Base-by-base conservation (phyloP, 768 basidiomycete species). In the Suillus luteus region DNA sequence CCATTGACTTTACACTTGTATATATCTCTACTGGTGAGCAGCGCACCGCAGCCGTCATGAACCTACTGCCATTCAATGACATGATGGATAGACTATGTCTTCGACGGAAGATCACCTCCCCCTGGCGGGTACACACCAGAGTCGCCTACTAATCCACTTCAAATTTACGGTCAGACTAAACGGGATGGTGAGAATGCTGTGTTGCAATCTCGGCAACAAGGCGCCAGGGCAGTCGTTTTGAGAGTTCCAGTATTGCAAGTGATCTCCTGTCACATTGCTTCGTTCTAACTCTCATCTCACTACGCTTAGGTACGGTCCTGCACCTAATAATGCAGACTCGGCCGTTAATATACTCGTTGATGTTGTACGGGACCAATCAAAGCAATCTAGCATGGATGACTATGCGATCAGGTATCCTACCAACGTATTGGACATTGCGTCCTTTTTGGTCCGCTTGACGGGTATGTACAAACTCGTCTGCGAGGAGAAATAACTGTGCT, bases 311-410 rank as follows among this genome's bases (percentile, higher is more conserved):
- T 98, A 97, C 72, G 96, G 96, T 0, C 89, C 92, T 4, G 86
- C 91, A 2, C 86, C 88, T 27, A 87, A 87, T 65, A 95, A 96
- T 70, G 84, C 89, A 4, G 96, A 99, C 70, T 88, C 88, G 5
- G 96, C 96, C 0, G 83, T 99, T 66, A 99, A 98, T 72, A 81
- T 93, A 61, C 82, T 99, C 7, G 75, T 95, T 35, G 95, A 97
- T 73, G 81, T 96, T 40, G 92, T 97, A 0, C 80, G 86, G 65
- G 93, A 96, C 71, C 92, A 91, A 68, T 91, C 90, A 6, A 95
- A 95, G 77, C 79, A 78, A 41, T 95, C 95, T 80, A 93, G 88
- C 75, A 98, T 98, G 96, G 96, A 99, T 73, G 90, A 96, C 74
- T 96, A 88, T 72, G 95, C 93, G 31, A 92, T 90, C 19, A 85